phyloP scores from a whole-genome alignment of 2,329 filamentous ascomycete species.

The Alternaria burnsii region DNA sequence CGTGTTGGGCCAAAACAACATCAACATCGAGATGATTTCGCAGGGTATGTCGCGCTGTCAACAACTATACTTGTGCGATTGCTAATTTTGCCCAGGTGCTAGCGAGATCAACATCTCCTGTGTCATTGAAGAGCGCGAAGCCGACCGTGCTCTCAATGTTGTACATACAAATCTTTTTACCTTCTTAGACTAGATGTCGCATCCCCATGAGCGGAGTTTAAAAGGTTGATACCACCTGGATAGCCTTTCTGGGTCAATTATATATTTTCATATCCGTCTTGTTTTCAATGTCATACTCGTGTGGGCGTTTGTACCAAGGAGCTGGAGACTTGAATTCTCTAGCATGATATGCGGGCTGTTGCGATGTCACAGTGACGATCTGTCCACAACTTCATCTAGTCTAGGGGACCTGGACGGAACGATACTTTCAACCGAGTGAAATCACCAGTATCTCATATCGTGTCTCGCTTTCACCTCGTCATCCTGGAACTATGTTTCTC shows the following conservation, averaged over 20 bases:
- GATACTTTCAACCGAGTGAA: neutral
- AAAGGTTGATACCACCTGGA: constrained; percentile 29
- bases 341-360: no score
- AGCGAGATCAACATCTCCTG: constrained; percentile 99
- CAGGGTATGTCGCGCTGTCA: constrained; percentile 70
- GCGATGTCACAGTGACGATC: neutral
- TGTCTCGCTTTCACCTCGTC: neutral
- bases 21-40: constrained; percentile 99
- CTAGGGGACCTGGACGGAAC: neutral
- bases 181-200: constrained; percentile 74
- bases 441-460: neutral
- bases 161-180: constrained; percentile 97
- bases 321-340: no score
- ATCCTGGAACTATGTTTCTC: neutral
- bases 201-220: constrained; percentile 31
- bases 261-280: neutral
- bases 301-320: no score
- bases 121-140: constrained; percentile 90
- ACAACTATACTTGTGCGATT: neutral
- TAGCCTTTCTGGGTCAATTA: constrained; percentile 6
- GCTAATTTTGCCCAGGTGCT: constrained; percentile 68
- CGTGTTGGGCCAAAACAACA: constrained; percentile 87
- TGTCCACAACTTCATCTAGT: neutral
- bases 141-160: constrained; percentile 92
- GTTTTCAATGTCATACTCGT: no score